Percentiles rank a stretch among this genome's conserved stretches.
These are phyloP conservation scores for Arthroderma sp. DNA, from an alignment of 2,329 filamentous ascomycete species.

Conservation along the genomic window DNA sequence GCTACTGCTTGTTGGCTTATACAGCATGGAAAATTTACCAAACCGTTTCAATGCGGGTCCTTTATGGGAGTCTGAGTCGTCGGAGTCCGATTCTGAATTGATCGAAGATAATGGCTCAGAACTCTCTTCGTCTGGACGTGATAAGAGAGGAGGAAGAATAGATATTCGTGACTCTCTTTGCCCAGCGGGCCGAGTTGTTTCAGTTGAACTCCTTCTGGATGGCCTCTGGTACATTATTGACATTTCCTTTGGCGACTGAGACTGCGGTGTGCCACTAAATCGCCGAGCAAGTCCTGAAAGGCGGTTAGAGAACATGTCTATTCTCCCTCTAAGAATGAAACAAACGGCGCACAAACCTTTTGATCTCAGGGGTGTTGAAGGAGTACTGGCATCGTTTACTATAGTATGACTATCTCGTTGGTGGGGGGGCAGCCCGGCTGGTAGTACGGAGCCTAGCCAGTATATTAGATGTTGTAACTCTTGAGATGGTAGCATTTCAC, in stretches of 20 bases:
- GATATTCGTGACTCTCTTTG: background rate
- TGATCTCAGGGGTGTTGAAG: conserved; percentile 5
- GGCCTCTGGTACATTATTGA: background rate
- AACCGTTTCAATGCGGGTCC: conserved; percentile 24
- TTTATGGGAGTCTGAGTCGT: conserved; percentile 21
- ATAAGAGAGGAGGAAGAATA: conserved; percentile 17
- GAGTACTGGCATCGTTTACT: conserved; percentile 17
- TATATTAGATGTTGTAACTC: conserved; percentile 1
- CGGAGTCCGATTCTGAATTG: conserved; percentile 19
- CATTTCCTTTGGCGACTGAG: background rate
- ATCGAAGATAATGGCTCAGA: conserved; percentile 10
- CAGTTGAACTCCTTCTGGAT: conserved; percentile 7
- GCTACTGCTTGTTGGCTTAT: conserved; percentile 16
- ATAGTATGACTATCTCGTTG: conserved; percentile 18
- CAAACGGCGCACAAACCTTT: conserved; percentile 8
- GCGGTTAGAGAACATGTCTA: too few species aligned
- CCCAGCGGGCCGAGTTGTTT: conserved; percentile 1
- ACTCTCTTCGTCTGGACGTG: conserved; percentile 23
- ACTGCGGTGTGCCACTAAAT: too few species aligned
- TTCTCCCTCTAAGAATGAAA: too few species aligned
- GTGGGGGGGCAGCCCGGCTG: conserved; percentile 26
- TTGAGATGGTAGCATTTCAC: conserved; percentile 2
- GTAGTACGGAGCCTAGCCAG: conserved; percentile 24
- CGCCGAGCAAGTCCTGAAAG: too few species aligned
- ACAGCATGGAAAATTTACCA: conserved; percentile 26